phyloP scores from a whole-genome alignment of 345 rosid species.

The Salix viminalis region DNA sequence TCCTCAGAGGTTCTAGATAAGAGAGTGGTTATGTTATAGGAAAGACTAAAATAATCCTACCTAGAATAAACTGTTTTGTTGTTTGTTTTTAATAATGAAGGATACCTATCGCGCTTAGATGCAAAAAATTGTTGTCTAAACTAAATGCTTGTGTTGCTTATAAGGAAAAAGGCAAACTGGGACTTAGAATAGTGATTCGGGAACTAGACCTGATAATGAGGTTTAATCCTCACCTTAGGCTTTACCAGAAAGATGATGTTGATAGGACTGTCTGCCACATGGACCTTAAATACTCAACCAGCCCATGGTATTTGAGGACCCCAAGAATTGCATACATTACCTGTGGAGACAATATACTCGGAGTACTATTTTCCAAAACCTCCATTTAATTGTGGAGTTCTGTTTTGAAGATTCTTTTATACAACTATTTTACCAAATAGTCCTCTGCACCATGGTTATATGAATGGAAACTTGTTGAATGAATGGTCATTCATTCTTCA shows the following conservation, averaged over 20 bases:
- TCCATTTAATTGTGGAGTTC: neutral
- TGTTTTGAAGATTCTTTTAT: neutral
- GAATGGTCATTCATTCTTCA: neutral
- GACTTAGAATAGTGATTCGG: no score
- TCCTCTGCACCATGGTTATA: neutral
- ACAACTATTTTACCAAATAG: neutral
- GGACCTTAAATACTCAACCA: neutral
- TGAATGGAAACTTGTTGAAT: neutral
- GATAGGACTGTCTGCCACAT: neutral
- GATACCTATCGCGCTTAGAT: no score
- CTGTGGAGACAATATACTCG: neutral
- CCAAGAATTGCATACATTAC: neutral
- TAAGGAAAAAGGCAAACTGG: no score
- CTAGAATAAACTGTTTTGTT: no score
- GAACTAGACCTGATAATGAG: no score
- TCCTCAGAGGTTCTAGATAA: no score
- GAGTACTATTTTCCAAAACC: neutral
- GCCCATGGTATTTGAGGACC: neutral
- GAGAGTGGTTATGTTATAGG: no score
- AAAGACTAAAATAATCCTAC: no score
- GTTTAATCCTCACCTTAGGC: neutral
- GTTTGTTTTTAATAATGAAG: no score
- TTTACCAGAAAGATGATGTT: neutral
- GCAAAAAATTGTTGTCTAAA: no score
- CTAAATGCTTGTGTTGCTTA: no score